phyloP scores from a whole-genome alignment of 345 rosid species.

The Atalantia buxifolia region DNA sequence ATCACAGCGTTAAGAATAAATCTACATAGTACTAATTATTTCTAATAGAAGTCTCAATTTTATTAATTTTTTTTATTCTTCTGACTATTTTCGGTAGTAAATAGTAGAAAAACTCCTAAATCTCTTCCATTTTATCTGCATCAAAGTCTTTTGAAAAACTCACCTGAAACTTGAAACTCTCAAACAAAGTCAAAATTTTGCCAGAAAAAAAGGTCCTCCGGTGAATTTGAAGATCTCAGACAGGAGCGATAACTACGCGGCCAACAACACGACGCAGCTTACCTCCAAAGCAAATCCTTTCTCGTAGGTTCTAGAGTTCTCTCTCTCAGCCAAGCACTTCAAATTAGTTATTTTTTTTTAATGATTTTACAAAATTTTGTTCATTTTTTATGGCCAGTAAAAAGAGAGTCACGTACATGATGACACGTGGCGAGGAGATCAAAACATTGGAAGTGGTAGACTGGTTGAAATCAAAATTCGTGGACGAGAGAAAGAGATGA shows the following conservation, averaged over 20 bases:
- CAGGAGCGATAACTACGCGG: not conserved
- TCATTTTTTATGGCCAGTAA: conserved; percentile 19
- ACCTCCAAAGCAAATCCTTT: conserved; percentile 11
- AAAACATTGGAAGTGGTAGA: conserved; percentile 27
- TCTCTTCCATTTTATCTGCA: not conserved
- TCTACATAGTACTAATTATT: not conserved
- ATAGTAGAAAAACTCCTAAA: not conserved
- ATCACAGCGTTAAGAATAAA: not conserved
- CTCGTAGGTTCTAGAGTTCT: conserved; percentile 42
- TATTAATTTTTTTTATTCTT: not conserved
- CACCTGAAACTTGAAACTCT: conserved; percentile 28
- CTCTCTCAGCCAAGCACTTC: conserved; percentile 20
- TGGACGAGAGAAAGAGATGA: conserved; percentile 65
- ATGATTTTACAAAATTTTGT: conserved; percentile 8
- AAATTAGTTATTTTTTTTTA: conserved; percentile 6
- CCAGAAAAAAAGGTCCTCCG: conserved; percentile 18
- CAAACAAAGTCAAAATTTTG: conserved; percentile 9
- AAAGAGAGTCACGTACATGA: conserved; percentile 15
- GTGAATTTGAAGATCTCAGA: not conserved
- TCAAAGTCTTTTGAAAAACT: not conserved
- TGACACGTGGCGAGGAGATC: conserved; percentile 65
- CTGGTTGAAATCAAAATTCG: conserved; percentile 60
- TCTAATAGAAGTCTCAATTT: not conserved
- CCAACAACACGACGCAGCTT: conserved; percentile 1
- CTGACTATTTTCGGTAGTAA: not conserved